These are phyloP conservation scores for Candida nanaspora DNA, from an alignment of 805 yeast species.

Conservation along the genomic window DNA sequence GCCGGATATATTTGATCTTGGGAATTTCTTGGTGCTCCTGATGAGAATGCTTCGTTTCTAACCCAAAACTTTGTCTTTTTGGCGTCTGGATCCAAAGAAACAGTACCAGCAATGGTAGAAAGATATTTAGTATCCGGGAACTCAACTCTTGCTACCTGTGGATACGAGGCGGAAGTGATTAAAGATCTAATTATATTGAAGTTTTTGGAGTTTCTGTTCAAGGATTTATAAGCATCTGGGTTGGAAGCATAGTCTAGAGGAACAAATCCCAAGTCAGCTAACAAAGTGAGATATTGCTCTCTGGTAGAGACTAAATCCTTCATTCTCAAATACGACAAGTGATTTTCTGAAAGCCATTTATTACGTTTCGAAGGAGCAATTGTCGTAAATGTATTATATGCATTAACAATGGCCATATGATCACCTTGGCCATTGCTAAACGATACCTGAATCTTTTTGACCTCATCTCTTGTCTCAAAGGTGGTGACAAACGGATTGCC, in stretches of 20 bases:
- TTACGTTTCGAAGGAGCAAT: constrained; percentile 23
- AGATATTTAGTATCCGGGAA: constrained; percentile 74
- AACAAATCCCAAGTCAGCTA: constrained; percentile 73
- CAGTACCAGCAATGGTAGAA: constrained; percentile 67
- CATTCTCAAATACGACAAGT: constrained; percentile 54
- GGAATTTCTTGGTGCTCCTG: background rate
- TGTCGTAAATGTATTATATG: constrained; percentile 46
- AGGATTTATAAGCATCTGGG: constrained; percentile 10
- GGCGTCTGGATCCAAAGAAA: constrained; percentile 83
- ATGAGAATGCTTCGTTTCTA: constrained; percentile 45
- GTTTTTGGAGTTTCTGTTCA: constrained; percentile 49
- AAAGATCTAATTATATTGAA: constrained; percentile 53
- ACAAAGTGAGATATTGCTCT: constrained; percentile 58
- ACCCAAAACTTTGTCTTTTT: constrained; percentile 66
- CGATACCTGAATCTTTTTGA: constrained; percentile 37
- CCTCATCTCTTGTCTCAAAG: constrained; percentile 55
- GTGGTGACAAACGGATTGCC: constrained; percentile 69
- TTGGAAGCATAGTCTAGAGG: constrained; percentile 40
- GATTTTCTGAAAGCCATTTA: constrained; percentile 48
- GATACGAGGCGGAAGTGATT: constrained; percentile 75
- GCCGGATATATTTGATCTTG: constrained; percentile 46
- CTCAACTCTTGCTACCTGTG: constrained; percentile 75
- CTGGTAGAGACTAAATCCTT: constrained; percentile 68
- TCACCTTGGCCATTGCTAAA: constrained; percentile 63
- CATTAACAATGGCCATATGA: constrained; percentile 55